Percentiles rank a stretch among this genome's conserved stretches.
Conservation (phyloP, 2,329 filamentous ascomycete species). For the Colletotrichum abscissum region DNA sequence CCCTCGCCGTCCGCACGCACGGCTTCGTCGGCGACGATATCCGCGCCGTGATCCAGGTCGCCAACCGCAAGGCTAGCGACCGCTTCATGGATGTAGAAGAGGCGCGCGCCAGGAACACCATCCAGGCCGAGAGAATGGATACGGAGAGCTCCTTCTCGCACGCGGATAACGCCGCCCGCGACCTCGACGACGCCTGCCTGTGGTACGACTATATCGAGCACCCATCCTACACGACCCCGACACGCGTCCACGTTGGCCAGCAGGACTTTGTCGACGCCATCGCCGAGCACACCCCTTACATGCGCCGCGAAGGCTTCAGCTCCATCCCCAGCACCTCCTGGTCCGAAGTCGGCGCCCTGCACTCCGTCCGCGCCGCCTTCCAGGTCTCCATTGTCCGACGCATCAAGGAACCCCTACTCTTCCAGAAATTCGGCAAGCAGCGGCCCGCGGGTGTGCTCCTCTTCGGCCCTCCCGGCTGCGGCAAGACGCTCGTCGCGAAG, state of each 20-base stretch:
- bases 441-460: slow-evolving; percentile 89
- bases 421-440: slow-evolving; percentile 80
- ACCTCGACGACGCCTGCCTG: slow-evolving; percentile 1
- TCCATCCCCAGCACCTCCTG: slow-evolving; percentile 95
- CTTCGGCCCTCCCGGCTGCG: slow-evolving; percentile 96
- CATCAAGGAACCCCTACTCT: slow-evolving; percentile 84
- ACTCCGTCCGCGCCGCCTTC: slow-evolving; percentile 82
- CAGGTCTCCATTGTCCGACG: slow-evolving; percentile 89
- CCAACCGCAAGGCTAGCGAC: slow-evolving; percentile 51
- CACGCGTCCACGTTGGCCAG: slow-evolving; percentile 52
- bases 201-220: slow-evolving; percentile 36
- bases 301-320: slow-evolving; percentile 89
- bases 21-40: slow-evolving; percentile 95
- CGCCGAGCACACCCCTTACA: slow-evolving; percentile 71
- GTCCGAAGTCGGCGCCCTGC: slow-evolving; percentile 89
- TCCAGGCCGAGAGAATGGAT: slow-evolving; percentile 10
- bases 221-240: slow-evolving; percentile 37
- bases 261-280: slow-evolving; percentile 80
- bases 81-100: slow-evolving; percentile 45
- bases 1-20: slow-evolving; percentile 85
- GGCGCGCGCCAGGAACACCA: slow-evolving; percentile 33
- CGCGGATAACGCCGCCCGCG: neutral
- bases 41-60: slow-evolving; percentile 67
- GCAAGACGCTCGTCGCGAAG: slow-evolving; percentile 95
- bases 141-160: neutral